phyloP scores from a whole-genome alignment of 352 stramenopile species.

The Pythium monospermum region DNA sequence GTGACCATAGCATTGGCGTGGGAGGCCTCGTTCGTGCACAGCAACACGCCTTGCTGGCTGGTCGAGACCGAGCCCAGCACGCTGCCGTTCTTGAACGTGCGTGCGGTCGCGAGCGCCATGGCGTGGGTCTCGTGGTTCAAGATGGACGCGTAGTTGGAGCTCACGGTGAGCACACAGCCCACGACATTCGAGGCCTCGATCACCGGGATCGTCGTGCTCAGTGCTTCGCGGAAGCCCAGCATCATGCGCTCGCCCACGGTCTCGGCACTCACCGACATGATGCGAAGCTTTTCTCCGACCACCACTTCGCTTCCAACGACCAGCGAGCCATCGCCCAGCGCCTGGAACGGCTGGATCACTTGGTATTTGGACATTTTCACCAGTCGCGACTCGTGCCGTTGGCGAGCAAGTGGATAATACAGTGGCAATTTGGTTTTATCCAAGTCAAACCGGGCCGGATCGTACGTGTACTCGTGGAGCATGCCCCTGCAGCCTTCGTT shows the following conservation, averaged over 20 bases:
- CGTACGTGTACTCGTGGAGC: conserved; percentile 53
- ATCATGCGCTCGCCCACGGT: conserved; percentile 43
- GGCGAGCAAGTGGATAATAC: conserved; percentile 68
- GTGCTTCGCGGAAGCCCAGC: conserved; percentile 46
- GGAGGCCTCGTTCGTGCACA: conserved; percentile 42
- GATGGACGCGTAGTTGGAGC: conserved; percentile 64
- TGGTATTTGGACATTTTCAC: conserved; percentile 53
- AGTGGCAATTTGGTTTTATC: conserved; percentile 59
- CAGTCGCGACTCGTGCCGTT: conserved; percentile 32
- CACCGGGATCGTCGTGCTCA: conserved; percentile 47
- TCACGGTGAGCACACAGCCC: conserved; percentile 60
- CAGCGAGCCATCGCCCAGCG: conserved; percentile 42
- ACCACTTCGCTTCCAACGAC: conserved; percentile 49
- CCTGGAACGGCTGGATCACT: conserved; percentile 65
- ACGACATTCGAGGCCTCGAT: conserved; percentile 56
- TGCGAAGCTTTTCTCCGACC: conserved; percentile 57
- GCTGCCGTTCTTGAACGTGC: conserved; percentile 46
- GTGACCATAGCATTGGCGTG: conserved; percentile 81
- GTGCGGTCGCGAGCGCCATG: conserved; percentile 46
- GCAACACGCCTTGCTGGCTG: conserved; percentile 69
- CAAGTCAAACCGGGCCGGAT: conserved; percentile 59
- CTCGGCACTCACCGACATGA: conserved; percentile 69
- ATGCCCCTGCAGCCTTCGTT: conserved; percentile 76
- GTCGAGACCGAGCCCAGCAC: conserved; percentile 58
- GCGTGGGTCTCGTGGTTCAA: conserved; percentile 59